Evolutionary conservation across 2,329 filamentous ascomycete species (phyloP), one percentile per base, ranked within the genome.

Genomic region (Tolypocladium sp.): DNA sequence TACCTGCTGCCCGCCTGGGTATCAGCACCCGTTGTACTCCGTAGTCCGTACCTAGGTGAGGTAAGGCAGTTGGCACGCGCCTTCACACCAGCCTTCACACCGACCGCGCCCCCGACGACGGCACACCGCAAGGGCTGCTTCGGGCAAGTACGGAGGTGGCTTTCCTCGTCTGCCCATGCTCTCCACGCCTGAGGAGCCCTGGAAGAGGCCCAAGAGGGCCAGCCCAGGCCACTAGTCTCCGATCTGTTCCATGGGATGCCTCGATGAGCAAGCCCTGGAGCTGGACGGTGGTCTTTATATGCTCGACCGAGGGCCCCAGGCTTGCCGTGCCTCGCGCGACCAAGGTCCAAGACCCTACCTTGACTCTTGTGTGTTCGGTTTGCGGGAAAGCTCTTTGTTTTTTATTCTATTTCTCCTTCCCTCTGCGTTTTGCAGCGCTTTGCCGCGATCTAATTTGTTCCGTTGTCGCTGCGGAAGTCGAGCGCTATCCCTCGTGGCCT

Each of bases 141-240:
- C 57, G 57, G 57, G 46, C 57, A 33, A 54, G 42, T 44, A 58
- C 57, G 46, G 57, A 53, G 46, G 15, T 42, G 57, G 46, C 57
- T 17, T 52, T 52, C 25, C 40, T 37, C 33, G 20, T 37, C 35
- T 40, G 52, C 22, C 22, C 37, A 12, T 10, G 37, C 54, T 55
- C 25, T n/a, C 15, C n/a, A 35, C 17, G 49, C 27, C 17, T 6
- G 9, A 15, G 9, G 8, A 12, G 27, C 27, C 46, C 17, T 52
- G 27, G 17, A 17, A 52, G 25, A 51, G 12, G 17, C 6, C 13
- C 15, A n/a, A 20, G 15, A 30, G 27, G 27, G 44, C 44, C 46
- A 42, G 41, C 41, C n/a, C 20, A n/a, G 20, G n/a, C 41, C 25
- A 27, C 42, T 57, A 58, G 46, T 15, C 42, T 57, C 56, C 56